A percentile compares a stretch with the other conserved stretches of the same genome.
Evolutionary conservation across 108 stramenopile species (phyloP).

Genomic region (Nitzschia palea): DNA sequence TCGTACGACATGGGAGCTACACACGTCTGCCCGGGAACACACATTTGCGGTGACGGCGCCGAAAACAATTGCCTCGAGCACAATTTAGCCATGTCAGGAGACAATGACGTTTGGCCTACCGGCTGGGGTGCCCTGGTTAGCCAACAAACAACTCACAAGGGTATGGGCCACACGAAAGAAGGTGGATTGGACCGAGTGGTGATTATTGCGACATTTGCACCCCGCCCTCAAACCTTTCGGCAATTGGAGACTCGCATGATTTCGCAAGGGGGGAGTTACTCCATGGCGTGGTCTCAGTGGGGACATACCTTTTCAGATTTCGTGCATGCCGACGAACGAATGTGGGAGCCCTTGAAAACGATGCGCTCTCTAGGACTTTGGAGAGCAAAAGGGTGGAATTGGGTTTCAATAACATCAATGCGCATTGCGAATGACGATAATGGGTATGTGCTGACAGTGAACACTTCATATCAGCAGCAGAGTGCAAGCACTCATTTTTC

Average conservation of each 20-base stretch:
- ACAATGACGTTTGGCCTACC: constrained; percentile 21
- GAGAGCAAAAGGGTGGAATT: constrained; percentile 59
- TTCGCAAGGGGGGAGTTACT: constrained; percentile 51
- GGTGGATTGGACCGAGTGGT: constrained; percentile 47
- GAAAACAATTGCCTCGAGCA: constrained; percentile 23
- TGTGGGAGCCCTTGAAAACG: constrained; percentile 43
- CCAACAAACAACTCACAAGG: constrained; percentile 53
- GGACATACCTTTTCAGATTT: constrained; percentile 61
- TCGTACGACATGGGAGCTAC: constrained; percentile 56
- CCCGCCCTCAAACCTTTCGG: constrained; percentile 34
- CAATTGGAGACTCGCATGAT: constrained; percentile 18
- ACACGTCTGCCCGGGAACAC: constrained; percentile 56
- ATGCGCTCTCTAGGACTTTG: constrained; percentile 46
- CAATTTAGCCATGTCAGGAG: constrained; percentile 30
- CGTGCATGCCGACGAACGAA: constrained; percentile 34
- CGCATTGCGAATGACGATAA: constrained; percentile 55
- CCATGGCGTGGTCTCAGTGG: constrained; percentile 58
- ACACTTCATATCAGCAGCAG: neutral
- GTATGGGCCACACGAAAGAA: constrained; percentile 44
- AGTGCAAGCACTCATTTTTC: neutral
- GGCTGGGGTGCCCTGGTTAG: constrained; percentile 58
- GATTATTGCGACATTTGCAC: constrained; percentile 60
- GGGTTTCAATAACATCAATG: constrained; percentile 22
- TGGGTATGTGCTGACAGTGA: constrained; percentile 16
- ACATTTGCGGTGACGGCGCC: constrained; percentile 40